Evolutionary conservation across 768 basidiomycete genomes (phyloP), one percentile per base, ranked within the genome.

Genomic region (Panellus pusillus): DNA sequence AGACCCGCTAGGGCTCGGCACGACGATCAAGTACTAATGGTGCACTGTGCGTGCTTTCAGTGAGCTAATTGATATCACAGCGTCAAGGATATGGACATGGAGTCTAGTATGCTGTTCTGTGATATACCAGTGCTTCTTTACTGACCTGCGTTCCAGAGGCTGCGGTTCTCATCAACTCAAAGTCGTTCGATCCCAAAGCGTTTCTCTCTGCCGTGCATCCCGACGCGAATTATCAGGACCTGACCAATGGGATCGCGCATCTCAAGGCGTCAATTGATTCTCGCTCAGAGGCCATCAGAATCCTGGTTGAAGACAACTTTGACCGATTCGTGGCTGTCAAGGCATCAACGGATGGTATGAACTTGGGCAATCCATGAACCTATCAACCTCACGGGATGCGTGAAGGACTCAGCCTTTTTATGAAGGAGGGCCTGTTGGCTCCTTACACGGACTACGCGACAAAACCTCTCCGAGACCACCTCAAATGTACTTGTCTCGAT

Each of bases 251-350:
- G 3, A 87, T 93, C 24, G 67, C 79, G 0, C 82, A 86, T 56
- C 77, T 98, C 7, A 82, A 83, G 58, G 72, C 82, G 8, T 88
- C 91, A 12, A 87, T 98, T 53, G 95, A 98, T 64, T 81, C 88
- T 2, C 84, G 95, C 40, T 95, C 93, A 1, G 91, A 95, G 61
- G 97, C 95, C n/a, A 87, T 98, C 52, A 79, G 94, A 37, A 83
- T 95, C 18, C 79, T 99, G 29, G 97, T 99, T 9, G 95, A 98
- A 68, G 93, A 98, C 63, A 97, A 98, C 69, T 98, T 98, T 70
- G 95, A 98, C 72, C 80, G 93, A 12, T 99, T 98, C 64, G 96
- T 98, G 15, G 91, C 92, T 3, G 96, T 99, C 51, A 99, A 99
- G 65, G 91, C 92, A 9, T 91, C 90, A 9, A 96, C 91, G n/a